phyloP scores from a whole-genome alignment of 169 alveolate species.

The Plasmodium cynomolgi region DNA sequence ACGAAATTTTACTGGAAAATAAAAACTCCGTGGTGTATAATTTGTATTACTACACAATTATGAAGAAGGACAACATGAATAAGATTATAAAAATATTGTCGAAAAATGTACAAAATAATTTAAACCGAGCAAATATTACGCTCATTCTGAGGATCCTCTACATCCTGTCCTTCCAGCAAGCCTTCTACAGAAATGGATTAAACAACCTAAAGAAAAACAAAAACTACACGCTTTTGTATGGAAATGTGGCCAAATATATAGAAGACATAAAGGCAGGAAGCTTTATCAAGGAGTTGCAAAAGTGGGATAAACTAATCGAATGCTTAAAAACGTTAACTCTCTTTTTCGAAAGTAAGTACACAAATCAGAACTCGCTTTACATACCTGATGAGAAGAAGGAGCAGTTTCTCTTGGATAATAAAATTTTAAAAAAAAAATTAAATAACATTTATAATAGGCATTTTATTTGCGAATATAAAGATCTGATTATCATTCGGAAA shows the following conservation, averaged over 20 bases:
- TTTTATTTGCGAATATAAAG: constrained; percentile 75
- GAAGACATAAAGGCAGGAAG: constrained; percentile 15
- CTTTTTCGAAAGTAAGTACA: constrained; percentile 72
- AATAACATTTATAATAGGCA: constrained; percentile 74
- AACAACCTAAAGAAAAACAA: constrained; percentile 5
- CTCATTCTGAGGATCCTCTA: constrained; percentile 57
- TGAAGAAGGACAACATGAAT: constrained; percentile 65
- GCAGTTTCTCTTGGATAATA: constrained; percentile 51
- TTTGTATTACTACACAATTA: constrained; percentile 53
- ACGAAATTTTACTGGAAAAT: constrained; percentile 72
- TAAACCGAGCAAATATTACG: constrained; percentile 58
- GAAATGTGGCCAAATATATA: constrained; percentile 35
- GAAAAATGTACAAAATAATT: constrained; percentile 35
- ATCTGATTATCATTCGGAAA: constrained; percentile 57
- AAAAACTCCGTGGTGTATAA: constrained; percentile 40
- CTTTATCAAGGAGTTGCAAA: constrained; percentile 61
- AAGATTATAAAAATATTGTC: constrained; percentile 51
- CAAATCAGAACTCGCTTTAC: constrained; percentile 63
- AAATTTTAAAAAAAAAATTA: constrained; percentile 56
- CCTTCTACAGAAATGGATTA: constrained; percentile 14
- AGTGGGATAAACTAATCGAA: constrained; percentile 30
- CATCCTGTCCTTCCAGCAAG: constrained; percentile 55
- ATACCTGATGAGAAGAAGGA: constrained; percentile 59
- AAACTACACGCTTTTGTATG: constrained; percentile 20
- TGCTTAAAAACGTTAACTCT: constrained; percentile 54